Evolutionary conservation across 1,139 yeast genomes (phyloP).

Genomic region (Geotrichum klebahnii): DNA sequence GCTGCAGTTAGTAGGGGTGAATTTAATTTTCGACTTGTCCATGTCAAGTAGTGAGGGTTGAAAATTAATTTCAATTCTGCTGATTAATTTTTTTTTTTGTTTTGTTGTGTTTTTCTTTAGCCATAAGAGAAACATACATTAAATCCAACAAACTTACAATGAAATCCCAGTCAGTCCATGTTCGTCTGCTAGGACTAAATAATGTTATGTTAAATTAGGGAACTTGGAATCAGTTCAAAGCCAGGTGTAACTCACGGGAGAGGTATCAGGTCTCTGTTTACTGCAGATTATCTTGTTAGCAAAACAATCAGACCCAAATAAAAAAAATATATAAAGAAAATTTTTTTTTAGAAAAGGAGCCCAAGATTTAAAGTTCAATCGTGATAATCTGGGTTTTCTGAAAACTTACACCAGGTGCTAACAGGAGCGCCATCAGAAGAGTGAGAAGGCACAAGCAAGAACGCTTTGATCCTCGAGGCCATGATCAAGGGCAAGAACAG

Average conservation of each 20-base stretch:
- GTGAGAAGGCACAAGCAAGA: conserved; percentile 2
- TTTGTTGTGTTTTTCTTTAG: too few relatives aligned
- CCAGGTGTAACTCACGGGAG: conserved; percentile 1
- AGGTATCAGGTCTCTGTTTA: conserved; percentile 14
- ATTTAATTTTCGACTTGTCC: too few relatives aligned
- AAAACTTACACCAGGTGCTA: conserved; percentile 10
- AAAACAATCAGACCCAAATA: background rate
- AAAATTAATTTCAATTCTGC: too few relatives aligned
- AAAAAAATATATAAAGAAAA: too few relatives aligned
- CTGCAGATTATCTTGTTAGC: background rate
- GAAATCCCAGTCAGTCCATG: conserved; percentile 18
- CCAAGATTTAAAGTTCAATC: too few relatives aligned
- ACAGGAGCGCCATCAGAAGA: conserved; percentile 8
- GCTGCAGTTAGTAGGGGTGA: background rate
- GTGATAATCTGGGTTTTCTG: too few relatives aligned
- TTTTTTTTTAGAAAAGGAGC: too few relatives aligned
- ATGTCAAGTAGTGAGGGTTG: background rate
- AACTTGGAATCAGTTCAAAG: background rate
- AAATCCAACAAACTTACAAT: too few relatives aligned
- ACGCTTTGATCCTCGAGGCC: background rate
- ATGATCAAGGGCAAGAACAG: background rate
- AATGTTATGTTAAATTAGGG: background rate
- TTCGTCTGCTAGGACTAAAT: conserved; percentile 7
- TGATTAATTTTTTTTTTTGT: too few relatives aligned
- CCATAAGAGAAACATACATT: too few relatives aligned